phyloP scores from a whole-genome alignment of 345 rosid species.

The Ceriops zippeliana region DNA sequence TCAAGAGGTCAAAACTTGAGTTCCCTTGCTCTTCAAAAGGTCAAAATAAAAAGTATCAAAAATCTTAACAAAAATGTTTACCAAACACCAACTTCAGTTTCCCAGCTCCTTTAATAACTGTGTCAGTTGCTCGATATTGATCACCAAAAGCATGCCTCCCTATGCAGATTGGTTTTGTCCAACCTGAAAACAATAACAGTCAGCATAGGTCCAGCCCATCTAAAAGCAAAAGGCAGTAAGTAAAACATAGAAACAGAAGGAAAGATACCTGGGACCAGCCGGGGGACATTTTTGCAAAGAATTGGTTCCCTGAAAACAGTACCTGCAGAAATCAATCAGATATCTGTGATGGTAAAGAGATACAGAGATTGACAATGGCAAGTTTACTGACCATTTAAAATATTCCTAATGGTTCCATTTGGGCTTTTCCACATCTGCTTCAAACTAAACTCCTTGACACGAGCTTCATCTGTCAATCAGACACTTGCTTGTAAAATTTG shows the following conservation, averaged over 20 bases:
- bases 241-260: neutral
- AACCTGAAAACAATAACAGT: constrained; percentile 40
- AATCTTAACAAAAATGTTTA: neutral
- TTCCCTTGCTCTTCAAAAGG: too few relatives aligned
- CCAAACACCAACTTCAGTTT: constrained; percentile 88
- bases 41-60: neutral
- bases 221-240: neutral
- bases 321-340: constrained; percentile 39
- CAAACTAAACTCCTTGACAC: constrained; percentile 77
- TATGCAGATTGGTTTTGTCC: constrained; percentile 97
- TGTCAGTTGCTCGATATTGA: constrained; percentile 91
- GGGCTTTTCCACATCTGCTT: constrained; percentile 99
- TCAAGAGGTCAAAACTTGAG: too few relatives aligned
- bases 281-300: constrained; percentile 87
- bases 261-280: constrained; percentile 74
- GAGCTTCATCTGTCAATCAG: constrained; percentile 72
- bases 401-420: constrained; percentile 93
- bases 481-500: constrained; percentile 13
- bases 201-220: neutral
- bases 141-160: constrained; percentile 99
- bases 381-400: constrained; percentile 67
- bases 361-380: neutral
- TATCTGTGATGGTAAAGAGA: neutral
- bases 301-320: constrained; percentile 98
- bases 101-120: constrained; percentile 88